Base-by-base conservation (phyloP, 768 basidiomycete species). In the Agaricus subrufescens region DNA sequence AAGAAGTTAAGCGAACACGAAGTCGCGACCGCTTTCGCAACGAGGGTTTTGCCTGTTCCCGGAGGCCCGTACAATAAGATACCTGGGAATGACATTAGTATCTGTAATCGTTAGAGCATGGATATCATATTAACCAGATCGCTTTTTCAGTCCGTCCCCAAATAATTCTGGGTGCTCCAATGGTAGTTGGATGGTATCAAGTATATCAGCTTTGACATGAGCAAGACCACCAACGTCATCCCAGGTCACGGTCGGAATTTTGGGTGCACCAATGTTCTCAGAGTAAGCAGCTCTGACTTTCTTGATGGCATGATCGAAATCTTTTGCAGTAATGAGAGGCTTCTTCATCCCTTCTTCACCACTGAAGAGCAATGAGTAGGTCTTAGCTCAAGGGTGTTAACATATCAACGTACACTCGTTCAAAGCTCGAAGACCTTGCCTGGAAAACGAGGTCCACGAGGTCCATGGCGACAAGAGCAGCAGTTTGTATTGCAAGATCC, bases 1-100 rank as follows among this genome's bases (percentile, higher is more conserved):
- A 98, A 89, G 71, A 98, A 97, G 68, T 97, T 97, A 61, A 97
- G 79, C 26, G 93, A 88, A 67, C 90, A 97, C 2, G 93, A 92
- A 0, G 94, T 97, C 25, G 95, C 95, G 40, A 98, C 94, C 10
- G 95, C 95, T 71, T 98, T 98, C 8, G 95, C 95, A 46, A 98
- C 82, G 6, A 98, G 71, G 0, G 95, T 98, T 69, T 98, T 98
- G 2, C 95, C 95, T 2, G 95, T 98, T 27, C 95, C 95, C 5
- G 95, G 95, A 3, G 95, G 95, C 0, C 95, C 95, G 67, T 96
- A 97, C 2, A 98, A 77, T 19, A 98, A 75, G 57, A 98, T 87
- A 50, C 94, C 94, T 93, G 23, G 4, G 42, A 40, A 7, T 15
- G 10, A 43, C 7, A n/a, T 30, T 26, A 52, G 26, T 27, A 25